Evolutionary conservation across 2,329 filamentous ascomycete genomes (phyloP).

Genomic region (Ceratocystis cubensis): DNA sequence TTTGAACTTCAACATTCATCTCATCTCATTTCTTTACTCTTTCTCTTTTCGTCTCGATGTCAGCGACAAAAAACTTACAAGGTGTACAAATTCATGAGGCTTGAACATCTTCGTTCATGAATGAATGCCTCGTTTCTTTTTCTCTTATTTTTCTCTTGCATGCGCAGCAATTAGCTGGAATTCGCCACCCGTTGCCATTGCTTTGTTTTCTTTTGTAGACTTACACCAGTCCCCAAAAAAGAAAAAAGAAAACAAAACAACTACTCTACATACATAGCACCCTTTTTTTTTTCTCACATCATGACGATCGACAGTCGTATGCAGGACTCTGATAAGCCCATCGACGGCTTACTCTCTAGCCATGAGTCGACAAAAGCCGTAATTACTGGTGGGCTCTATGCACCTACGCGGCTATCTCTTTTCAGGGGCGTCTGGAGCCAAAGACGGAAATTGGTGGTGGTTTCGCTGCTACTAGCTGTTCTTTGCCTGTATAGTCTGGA

Average conservation of each 20-base stretch:
- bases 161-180: not conserved
- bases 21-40: not conserved
- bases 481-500: constrained; percentile 17
- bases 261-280: no score
- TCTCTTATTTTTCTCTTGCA: not conserved
- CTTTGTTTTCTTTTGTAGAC: not conserved
- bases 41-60: not conserved
- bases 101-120: not conserved
- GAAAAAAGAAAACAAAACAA: not conserved
- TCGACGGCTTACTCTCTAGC: not conserved
- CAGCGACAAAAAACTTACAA: not conserved
- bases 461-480: constrained; percentile 9
- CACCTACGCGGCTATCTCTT: not conserved
- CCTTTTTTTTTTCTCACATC: not conserved
- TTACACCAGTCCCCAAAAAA: not conserved
- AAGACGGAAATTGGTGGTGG: constrained; percentile 13
- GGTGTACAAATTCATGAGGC: not conserved
- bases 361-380: not conserved
- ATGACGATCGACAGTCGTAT: not conserved
- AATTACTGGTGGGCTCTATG: not conserved
- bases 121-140: not conserved
- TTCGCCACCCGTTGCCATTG: constrained; percentile 3
- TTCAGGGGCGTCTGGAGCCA: constrained; percentile 13
- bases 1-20: not conserved
- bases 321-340: not conserved